These are phyloP conservation scores for Diutina rugosa DNA, from an alignment of 1,139 yeast species.

Conservation along the genomic window DNA sequence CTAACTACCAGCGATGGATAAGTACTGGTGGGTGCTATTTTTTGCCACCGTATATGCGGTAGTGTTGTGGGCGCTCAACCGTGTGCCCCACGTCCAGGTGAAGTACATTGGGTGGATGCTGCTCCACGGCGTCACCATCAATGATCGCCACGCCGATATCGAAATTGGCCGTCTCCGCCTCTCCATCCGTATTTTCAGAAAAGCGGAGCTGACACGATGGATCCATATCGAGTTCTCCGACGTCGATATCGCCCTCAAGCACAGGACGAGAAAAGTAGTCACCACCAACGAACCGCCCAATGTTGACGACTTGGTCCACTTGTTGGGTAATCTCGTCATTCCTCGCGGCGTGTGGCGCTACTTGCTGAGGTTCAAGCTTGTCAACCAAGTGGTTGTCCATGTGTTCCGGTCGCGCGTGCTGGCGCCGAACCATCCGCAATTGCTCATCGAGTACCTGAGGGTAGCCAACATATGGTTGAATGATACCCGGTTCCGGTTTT, in stretches of 20 bases:
- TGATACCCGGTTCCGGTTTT: conserved; percentile 12
- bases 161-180: conserved; percentile 13
- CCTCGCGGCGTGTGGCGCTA: conserved; percentile 3
- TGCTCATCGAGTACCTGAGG: conserved; percentile 19
- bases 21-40: not conserved
- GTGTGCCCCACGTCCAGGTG: conserved; percentile 21
- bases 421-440: conserved; percentile 8
- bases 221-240: conserved; percentile 19
- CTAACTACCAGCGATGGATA: not conserved
- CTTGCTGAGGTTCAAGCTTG: conserved; percentile 4
- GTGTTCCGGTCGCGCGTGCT: conserved; percentile 14
- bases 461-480: conserved; percentile 12
- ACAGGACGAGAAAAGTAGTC: not conserved
- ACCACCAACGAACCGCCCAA: not conserved
- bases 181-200: conserved; percentile 15
- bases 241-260: conserved; percentile 9
- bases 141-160: conserved; percentile 7
- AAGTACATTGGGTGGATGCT: conserved; percentile 26
- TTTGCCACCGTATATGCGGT: conserved; percentile 9
- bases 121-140: conserved; percentile 16
- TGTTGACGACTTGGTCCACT: not conserved
- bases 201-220: conserved; percentile 17
- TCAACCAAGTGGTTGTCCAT: conserved; percentile 17
- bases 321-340: not conserved
- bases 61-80: conserved; percentile 14